These are phyloP conservation scores for Solanum neorickii DNA, from an alignment of 257 asterid genomes.

Conservation along the genomic window DNA sequence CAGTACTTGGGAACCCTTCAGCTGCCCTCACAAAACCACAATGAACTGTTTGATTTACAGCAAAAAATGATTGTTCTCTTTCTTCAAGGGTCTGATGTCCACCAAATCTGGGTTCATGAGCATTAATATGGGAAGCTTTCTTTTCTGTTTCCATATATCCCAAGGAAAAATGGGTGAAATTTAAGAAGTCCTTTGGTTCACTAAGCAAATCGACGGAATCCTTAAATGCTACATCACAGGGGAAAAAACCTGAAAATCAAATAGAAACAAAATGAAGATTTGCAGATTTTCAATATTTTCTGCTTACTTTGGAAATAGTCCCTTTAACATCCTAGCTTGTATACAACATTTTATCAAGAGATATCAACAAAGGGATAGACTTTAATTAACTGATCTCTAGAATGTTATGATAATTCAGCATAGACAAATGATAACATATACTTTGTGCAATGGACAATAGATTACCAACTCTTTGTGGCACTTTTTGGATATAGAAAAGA, in stretches of 20 bases:
- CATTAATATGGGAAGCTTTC: conserved; percentile 8
- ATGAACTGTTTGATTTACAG: conserved; percentile 58
- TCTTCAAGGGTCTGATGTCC: conserved; percentile 72
- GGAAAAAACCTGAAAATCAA: conserved; percentile 46
- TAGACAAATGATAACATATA: background rate
- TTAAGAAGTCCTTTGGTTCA: conserved; percentile 59
- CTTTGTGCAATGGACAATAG: background rate
- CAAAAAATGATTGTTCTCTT: conserved; percentile 67
- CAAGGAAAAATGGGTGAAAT: conserved; percentile 60
- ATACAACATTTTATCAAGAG: background rate
- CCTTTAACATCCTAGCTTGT: background rate
- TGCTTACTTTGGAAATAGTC: background rate
- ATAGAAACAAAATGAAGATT: background rate
- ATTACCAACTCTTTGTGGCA: background rate
- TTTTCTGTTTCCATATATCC: conserved; percentile 58
- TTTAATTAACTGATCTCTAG: background rate
- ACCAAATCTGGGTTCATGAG: conserved; percentile 56
- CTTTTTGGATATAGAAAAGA: background rate
- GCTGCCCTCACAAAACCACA: conserved; percentile 79
- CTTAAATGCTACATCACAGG: conserved; percentile 64
- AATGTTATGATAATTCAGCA: background rate
- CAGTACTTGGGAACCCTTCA: conserved; percentile 48
- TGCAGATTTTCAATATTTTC: background rate
- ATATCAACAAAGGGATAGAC: background rate
- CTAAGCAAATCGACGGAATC: conserved; percentile 50